These are phyloP conservation scores for Debaryomycetaceae sp. DNA, from an alignment of 1,139 yeast genomes.

Conservation along the genomic window DNA sequence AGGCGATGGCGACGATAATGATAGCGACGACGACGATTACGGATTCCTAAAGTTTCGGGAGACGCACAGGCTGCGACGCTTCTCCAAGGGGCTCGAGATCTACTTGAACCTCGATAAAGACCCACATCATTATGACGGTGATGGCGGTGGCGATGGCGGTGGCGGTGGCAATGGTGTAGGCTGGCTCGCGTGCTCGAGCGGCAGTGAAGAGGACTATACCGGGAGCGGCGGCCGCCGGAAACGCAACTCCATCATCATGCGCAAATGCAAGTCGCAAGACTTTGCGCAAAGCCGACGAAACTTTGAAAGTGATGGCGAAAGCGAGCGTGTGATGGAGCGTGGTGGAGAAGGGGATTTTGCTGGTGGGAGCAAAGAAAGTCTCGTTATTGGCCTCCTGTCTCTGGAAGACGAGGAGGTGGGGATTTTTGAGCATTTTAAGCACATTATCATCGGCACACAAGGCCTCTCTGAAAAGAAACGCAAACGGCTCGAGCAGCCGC, in stretches of 20 bases:
- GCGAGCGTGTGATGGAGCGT: no score
- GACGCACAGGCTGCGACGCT: constrained; percentile 18
- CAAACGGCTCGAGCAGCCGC: constrained; percentile 11
- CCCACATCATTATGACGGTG: no score
- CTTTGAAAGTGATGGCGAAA: neutral
- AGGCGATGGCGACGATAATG: constrained; percentile 3
- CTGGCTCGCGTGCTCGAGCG: constrained; percentile 5
- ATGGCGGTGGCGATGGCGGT: constrained; percentile 12
- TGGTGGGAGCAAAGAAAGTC: constrained; percentile 1
- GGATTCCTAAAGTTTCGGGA: constrained; percentile 25
- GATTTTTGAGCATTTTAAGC: constrained; percentile 24
- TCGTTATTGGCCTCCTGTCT: constrained; percentile 1
- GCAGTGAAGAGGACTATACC: constrained; percentile 19
- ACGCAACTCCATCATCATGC: constrained; percentile 1
- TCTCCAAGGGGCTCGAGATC: constrained; percentile 19
- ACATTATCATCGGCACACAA: constrained; percentile 19
- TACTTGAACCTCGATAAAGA: constrained; percentile 10
- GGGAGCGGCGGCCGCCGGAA: constrained; percentile 23
- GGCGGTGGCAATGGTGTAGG: constrained; percentile 8
- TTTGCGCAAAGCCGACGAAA: neutral
- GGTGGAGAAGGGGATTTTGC: no score
- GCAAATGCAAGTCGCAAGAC: neutral
- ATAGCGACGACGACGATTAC: constrained; percentile 22
- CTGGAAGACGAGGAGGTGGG: constrained; percentile 13
- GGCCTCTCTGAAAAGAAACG: constrained; percentile 2